Conservation (phyloP, 2,329 filamentous ascomycete genomes). For the Cucurbitaria berberidis region DNA sequence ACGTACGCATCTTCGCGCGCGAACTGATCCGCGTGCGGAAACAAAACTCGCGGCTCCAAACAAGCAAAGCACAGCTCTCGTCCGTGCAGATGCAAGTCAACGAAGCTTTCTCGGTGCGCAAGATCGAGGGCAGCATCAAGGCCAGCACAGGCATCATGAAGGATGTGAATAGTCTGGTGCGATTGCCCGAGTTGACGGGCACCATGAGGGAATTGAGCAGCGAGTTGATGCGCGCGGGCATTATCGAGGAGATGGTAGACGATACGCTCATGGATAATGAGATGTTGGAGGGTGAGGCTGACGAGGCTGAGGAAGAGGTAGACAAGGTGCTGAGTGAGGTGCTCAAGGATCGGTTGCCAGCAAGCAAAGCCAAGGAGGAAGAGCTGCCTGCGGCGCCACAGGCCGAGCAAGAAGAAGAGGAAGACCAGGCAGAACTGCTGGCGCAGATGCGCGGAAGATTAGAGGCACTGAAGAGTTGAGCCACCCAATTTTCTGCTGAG, state of each 20-base stretch:
- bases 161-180: constrained; percentile 86
- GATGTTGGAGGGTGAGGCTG: constrained; percentile 71
- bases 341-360: constrained; percentile 78
- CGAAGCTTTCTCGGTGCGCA: constrained; percentile 92
- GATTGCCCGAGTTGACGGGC: constrained; percentile 81
- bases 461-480: constrained; percentile 86
- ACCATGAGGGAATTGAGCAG: constrained; percentile 89
- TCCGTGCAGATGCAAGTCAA: constrained; percentile 98
- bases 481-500: not conserved
- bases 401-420: constrained; percentile 74
- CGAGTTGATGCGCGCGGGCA: constrained; percentile 91
- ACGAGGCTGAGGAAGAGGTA: constrained; percentile 76
- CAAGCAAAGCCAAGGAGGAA: constrained; percentile 64
- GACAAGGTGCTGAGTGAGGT: constrained; percentile 94
- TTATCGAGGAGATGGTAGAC: constrained; percentile 96
- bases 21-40: constrained; percentile 86
- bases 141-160: constrained; percentile 94
- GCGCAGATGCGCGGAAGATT: constrained; percentile 92
- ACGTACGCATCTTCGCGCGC: constrained; percentile 85
- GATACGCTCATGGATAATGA: constrained; percentile 78
- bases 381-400: constrained; percentile 60
- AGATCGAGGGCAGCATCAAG: constrained; percentile 91
- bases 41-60: constrained; percentile 75
- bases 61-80: constrained; percentile 87
- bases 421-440: constrained; percentile 87